Percentiles rank a stretch among this genome's conserved stretches.
These are phyloP conservation scores for Pseudevernia furfuracea DNA, from an alignment of 495 filamentous ascomycete genomes.

Conservation along the genomic window DNA sequence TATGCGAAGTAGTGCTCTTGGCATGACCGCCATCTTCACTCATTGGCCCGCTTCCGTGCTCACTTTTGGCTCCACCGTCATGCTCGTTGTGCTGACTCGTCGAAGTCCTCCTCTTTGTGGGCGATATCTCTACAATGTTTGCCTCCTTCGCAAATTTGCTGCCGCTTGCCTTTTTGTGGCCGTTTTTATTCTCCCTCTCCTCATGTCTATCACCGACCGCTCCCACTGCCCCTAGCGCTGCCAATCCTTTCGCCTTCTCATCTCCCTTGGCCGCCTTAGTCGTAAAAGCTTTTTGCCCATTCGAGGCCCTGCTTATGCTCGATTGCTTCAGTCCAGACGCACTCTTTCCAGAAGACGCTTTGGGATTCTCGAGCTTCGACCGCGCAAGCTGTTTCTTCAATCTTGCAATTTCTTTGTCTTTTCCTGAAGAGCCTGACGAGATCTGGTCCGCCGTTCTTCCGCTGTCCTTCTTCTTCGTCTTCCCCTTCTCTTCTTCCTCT, in stretches of 20 bases:
- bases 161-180: not conserved
- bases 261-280: not conserved
- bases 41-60: not conserved
- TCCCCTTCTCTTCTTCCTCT: not conserved
- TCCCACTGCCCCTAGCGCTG: not conserved
- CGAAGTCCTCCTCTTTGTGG: constrained; percentile 5
- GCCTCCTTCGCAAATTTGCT: constrained; percentile 3
- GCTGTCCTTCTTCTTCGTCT: not conserved
- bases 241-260: not conserved
- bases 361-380: constrained; percentile 11
- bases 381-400: constrained; percentile 18
- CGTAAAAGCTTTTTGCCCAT: not conserved
- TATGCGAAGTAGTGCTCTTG: not conserved
- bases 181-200: not conserved
- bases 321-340: not conserved
- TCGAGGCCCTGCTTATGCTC: not conserved
- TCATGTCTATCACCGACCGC: not conserved
- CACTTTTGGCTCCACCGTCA: not conserved
- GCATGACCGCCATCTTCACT: constrained; percentile 3
- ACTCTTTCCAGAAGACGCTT: not conserved
- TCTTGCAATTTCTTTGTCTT: constrained; percentile 20
- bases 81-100: not conserved
- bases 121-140: not conserved
- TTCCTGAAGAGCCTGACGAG: constrained; percentile 5
- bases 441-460: not conserved